Evolutionary conservation across 1,284 basidiomycete species (phyloP), one percentile per base, ranked within the genome.

Genomic region (Pyrrhoderma lamaoense): DNA sequence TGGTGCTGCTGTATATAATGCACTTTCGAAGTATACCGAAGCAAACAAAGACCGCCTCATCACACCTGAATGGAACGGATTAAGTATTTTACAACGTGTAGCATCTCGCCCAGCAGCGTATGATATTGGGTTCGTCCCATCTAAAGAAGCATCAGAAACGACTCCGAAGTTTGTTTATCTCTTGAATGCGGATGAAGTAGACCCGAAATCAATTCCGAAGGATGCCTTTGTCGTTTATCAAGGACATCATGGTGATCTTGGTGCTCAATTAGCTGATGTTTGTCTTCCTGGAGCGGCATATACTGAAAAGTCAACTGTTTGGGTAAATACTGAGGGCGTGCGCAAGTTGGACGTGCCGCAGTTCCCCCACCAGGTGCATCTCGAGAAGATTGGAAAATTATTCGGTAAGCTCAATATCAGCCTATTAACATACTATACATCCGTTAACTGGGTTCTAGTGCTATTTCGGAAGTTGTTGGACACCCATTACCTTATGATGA

Each of bases 161-260:
- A 85, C 80, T 58, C 88, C 96, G 58, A 99, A 98, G 72, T 99
- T 99, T 70, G 75, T 99, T 63, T 98, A 97, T 73, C 82, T 99
- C 50, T 82, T 99, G 57, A 95, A 95, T 66, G 93, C 95, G 3
- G 96, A 99, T 63, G 94, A 98, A 65, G 72, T 99, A 53, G 81
- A 93, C 63, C 88, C 93, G 42, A 80, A 85, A 54, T 81, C 84
- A n/a, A 96, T 99, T 57, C 94, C 96, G 27, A 75, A 82, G 57
- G 82, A 94, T 62, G 93, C 95, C 1, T 99, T 99, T 64, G 95
- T 99, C 42, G 95, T 99, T 13, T 99, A 99, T 72, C 96, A 99
- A 68, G 96, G 96, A 42, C 95, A 98, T 70, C 95, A 99, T 65
- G 96, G 96, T 66, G 96, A 99, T 66, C 76, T 93, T 40, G 95